Evolutionary conservation across 2,329 filamentous ascomycete species (phyloP).

Genomic region (Colletotrichum chlorophyti): DNA sequence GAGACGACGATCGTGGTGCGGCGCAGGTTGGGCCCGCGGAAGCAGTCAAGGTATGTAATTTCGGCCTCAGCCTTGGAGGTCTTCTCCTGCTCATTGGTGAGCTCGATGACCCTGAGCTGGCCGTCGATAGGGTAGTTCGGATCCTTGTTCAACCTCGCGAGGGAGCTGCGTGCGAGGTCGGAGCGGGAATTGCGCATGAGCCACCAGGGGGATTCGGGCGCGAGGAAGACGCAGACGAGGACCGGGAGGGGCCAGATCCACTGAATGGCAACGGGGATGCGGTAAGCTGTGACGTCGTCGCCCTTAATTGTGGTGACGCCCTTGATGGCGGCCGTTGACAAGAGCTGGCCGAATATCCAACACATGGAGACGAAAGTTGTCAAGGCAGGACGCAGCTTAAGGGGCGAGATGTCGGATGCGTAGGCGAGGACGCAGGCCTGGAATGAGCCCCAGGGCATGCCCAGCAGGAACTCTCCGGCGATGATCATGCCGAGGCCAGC

Average conservation of each 20-base stretch:
- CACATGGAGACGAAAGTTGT: slow-evolving; percentile 48
- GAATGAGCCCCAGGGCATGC: slow-evolving; percentile 42
- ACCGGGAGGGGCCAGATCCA: slow-evolving; percentile 46
- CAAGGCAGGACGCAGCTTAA: slow-evolving; percentile 44
- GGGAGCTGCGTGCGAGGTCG: slow-evolving; percentile 36
- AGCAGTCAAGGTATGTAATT: slow-evolving; percentile 42
- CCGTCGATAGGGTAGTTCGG: slow-evolving; percentile 39
- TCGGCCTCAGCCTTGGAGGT: slow-evolving; percentile 10
- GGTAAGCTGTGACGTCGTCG: slow-evolving; percentile 39
- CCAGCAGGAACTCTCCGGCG: slow-evolving; percentile 42
- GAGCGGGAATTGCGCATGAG: slow-evolving; percentile 40
- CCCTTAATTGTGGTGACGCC: slow-evolving; percentile 33
- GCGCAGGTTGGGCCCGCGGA: slow-evolving; percentile 39
- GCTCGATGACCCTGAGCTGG: slow-evolving; percentile 43
- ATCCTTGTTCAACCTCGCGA: slow-evolving; percentile 37
- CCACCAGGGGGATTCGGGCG: slow-evolving; percentile 49
- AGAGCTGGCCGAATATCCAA: slow-evolving; percentile 47
- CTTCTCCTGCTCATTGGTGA: slow-evolving; percentile 44
- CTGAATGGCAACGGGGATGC: slow-evolving; percentile 46
- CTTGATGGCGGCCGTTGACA: slow-evolving; percentile 41
- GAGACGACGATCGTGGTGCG: slow-evolving; percentile 50
- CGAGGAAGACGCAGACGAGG: slow-evolving; percentile 39
- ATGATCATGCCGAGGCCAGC: slow-evolving; percentile 38
- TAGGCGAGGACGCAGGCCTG: slow-evolving; percentile 44
- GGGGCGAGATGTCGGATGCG: slow-evolving; percentile 41